Evolutionary conservation across 2,329 filamentous ascomycete genomes (phyloP).

Genomic region (Ascomycota sp.): DNA sequence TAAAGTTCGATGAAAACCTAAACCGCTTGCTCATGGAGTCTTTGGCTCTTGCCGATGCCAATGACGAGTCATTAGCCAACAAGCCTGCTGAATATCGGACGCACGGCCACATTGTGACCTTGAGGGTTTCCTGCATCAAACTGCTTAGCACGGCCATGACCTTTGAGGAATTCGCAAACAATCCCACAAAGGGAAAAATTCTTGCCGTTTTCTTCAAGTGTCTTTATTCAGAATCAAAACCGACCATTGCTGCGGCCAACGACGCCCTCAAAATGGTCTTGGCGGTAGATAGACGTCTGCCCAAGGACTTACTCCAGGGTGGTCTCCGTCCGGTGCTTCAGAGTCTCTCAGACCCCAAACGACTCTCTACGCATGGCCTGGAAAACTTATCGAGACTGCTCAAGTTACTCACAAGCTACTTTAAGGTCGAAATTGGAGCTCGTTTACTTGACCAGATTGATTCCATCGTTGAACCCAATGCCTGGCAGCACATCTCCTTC

Average conservation of each 20-base stretch:
- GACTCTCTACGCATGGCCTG: conserved; percentile 67
- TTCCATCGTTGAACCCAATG: conserved; percentile 57
- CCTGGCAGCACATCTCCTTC: conserved; percentile 78
- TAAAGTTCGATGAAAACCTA: conserved; percentile 77
- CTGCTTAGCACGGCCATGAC: conserved; percentile 82
- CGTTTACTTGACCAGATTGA: conserved; percentile 87
- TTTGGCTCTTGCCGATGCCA: conserved; percentile 77
- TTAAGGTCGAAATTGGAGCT: conserved; percentile 93
- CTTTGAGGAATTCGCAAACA: conserved; percentile 74
- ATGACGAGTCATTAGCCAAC: conserved; percentile 75
- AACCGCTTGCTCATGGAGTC: conserved; percentile 85
- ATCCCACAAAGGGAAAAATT: conserved; percentile 43
- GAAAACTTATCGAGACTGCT: conserved; percentile 78
- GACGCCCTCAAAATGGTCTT: conserved; percentile 73
- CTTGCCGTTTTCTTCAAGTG: conserved; percentile 96
- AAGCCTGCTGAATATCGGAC: conserved; percentile 87
- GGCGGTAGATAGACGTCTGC: conserved; percentile 70
- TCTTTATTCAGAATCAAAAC: conserved; percentile 75
- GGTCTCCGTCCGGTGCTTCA: conserved; percentile 87
- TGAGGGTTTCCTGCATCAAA: conserved; percentile 81
- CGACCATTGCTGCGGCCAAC: conserved; percentile 85
- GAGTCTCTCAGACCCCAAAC: conserved; percentile 82
- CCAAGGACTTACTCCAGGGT: conserved; percentile 85
- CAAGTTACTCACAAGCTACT: conserved; percentile 87
- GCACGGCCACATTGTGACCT: conserved; percentile 77